Evolutionary conservation across 441 rosid genomes (phyloP).

Genomic region (Flueggea neowawraea): DNA sequence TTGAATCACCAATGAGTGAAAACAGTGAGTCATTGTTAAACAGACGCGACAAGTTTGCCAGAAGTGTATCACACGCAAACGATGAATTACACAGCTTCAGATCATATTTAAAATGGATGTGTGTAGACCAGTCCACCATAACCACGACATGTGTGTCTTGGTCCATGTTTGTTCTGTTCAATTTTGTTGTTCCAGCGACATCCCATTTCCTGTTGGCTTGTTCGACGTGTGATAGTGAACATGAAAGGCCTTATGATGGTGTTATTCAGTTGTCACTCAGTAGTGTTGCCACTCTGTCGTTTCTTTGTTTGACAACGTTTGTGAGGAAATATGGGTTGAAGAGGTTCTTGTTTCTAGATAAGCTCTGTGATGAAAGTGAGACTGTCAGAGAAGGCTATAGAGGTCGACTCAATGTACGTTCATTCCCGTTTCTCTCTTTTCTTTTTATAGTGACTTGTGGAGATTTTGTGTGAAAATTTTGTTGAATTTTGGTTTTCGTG

Average conservation of each 20-base stretch:
- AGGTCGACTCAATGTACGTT: conserved; percentile 71
- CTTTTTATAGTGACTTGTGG: not conserved
- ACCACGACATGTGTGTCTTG: conserved; percentile 61
- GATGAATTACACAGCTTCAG: conserved; percentile 82
- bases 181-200: conserved; percentile 52
- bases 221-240: conserved; percentile 60
- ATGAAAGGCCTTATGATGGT: conserved; percentile 61
- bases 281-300: conserved; percentile 68
- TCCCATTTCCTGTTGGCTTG: conserved; percentile 86
- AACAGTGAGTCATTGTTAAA: conserved; percentile 27
- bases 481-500: too few species aligned
- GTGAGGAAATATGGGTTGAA: conserved; percentile 60
- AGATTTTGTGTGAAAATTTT: too few species aligned
- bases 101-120: conserved; percentile 78
- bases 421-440: not conserved
- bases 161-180: conserved; percentile 61
- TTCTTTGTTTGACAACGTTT: conserved; percentile 62
- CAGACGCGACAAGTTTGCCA: conserved; percentile 26
- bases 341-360: conserved; percentile 82
- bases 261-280: conserved; percentile 81
- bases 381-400: conserved; percentile 64
- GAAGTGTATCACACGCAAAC: conserved; percentile 53
- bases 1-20: conserved; percentile 9
- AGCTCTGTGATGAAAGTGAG: conserved; percentile 89
- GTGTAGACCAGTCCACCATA: conserved; percentile 72